phyloP scores from a whole-genome alignment of 1,284 basidiomycete species.

The Termitomyces sp. region DNA sequence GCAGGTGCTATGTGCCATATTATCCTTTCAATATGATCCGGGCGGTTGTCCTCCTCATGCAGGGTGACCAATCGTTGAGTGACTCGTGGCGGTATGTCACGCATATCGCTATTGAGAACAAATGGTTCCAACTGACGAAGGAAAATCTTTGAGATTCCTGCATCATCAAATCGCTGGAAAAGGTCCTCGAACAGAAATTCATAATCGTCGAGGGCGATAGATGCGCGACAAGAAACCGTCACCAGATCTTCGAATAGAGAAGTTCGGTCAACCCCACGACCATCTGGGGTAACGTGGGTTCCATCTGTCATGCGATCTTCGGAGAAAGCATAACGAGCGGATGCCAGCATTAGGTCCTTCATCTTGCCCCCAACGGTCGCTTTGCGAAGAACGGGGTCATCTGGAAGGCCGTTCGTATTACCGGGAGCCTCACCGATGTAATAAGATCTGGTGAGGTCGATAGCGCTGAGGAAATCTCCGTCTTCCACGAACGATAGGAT shows the following conservation, averaged over 20 bases:
- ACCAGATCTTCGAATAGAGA: conserved; percentile 88
- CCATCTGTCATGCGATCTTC: conserved; percentile 90
- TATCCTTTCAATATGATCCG: conserved; percentile 79
- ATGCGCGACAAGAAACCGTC: conserved; percentile 75
- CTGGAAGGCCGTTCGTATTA: conserved; percentile 85
- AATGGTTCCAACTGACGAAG: conserved; percentile 81
- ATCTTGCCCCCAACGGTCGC: conserved; percentile 74
- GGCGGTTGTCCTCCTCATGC: conserved; percentile 69
- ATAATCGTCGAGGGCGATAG: conserved; percentile 74
- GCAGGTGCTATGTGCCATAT: conserved; percentile 96
- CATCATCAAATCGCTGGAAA: conserved; percentile 84
- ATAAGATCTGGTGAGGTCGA: conserved; percentile 81
- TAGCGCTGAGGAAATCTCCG: conserved; percentile 88
- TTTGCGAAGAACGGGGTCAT: conserved; percentile 51
- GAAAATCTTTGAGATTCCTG: conserved; percentile 86
- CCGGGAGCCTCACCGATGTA: conserved; percentile 82
- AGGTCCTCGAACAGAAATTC: conserved; percentile 91
- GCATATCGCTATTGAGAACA: conserved; percentile 72
- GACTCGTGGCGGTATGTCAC: conserved; percentile 78
- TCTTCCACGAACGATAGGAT: conserved; percentile 80
- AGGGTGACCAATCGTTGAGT: conserved; percentile 81
- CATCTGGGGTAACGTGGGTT: conserved; percentile 79
- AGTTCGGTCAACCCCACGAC: conserved; percentile 90
- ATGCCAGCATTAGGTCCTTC: conserved; percentile 82
- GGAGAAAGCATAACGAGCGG: conserved; percentile 87